Conservation (phyloP, 2,329 filamentous ascomycete species). For the Beauveria scarabaeidicola region DNA sequence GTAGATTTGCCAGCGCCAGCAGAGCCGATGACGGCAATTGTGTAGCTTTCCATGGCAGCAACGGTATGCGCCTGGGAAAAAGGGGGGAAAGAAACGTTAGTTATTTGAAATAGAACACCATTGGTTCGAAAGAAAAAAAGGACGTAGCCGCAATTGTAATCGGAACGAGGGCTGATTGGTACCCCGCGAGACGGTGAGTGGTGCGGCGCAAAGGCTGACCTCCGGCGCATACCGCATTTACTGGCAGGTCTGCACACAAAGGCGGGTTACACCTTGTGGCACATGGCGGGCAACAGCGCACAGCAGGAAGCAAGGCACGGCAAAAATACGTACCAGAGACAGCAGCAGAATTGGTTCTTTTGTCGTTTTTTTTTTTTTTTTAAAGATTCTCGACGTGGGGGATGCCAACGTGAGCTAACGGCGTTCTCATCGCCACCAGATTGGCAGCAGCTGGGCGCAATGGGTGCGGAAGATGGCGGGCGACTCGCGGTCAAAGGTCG, state of each 20-base stretch:
- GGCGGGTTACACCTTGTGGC: neutral
- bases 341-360: conserved; percentile 17
- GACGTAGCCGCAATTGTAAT: conserved; percentile 11
- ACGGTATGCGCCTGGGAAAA: conserved; percentile 20
- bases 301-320: neutral
- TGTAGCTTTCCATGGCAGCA: conserved; percentile 48
- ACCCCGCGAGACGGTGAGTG: neutral
- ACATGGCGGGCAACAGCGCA: neutral
- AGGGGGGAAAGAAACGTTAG: neutral
- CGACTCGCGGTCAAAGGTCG: conserved; percentile 20
- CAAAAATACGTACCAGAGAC: conserved; percentile 27
- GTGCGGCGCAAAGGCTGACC: neutral
- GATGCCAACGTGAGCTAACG: conserved; percentile 32
- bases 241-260: neutral
- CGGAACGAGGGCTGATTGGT: neutral
- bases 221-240: neutral
- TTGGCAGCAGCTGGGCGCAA: neutral
- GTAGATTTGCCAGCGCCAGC: conserved; percentile 60
- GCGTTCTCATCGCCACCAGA: conserved; percentile 31
- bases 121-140: neutral
- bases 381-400: conserved; percentile 41
- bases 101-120: neutral
- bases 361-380: conserved; percentile 30
- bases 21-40: conserved; percentile 59
- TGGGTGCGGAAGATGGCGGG: conserved; percentile 8